A percentile compares a stretch with the other conserved stretches of the same genome.
These are phyloP conservation scores for Solanum raphanifolium DNA, from an alignment of 257 asterid species.

Conservation along the genomic window DNA sequence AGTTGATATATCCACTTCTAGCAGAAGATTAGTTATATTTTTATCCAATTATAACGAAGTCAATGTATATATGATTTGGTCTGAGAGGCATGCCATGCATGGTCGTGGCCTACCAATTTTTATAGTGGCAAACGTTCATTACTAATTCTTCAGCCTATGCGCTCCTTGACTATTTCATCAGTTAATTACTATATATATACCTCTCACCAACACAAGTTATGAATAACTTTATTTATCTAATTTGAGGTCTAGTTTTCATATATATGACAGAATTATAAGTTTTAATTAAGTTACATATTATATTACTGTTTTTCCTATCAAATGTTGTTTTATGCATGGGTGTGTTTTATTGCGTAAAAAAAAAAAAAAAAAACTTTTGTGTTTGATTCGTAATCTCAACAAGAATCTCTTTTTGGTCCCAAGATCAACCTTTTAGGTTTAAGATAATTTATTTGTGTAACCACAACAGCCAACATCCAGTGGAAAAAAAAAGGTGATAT, in stretches of 20 bases:
- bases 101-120: slow-evolving; percentile 5
- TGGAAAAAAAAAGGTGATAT: slow-evolving; percentile 15
- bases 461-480: slow-evolving; percentile 27
- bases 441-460: slow-evolving; percentile 26
- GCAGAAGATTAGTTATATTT: not conserved
- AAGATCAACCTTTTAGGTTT: slow-evolving; percentile 4
- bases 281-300: not conserved
- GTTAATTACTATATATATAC: not conserved
- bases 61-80: not conserved
- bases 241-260: not conserved
- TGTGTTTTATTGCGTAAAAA: not conserved
- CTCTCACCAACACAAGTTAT: not conserved
- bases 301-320: not conserved
- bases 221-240: not conserved
- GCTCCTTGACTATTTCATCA: not conserved
- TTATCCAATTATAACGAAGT: not conserved
- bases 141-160: not conserved
- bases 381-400: not conserved
- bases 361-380: not conserved
- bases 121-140: not conserved
- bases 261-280: not conserved
- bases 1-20: not conserved
- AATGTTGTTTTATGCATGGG: not conserved
- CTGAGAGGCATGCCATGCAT: slow-evolving; percentile 2
- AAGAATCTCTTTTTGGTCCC: not conserved